phyloP scores from a whole-genome alignment of 495 filamentous ascomycete genomes.

The Achaetomiella virescens region DNA sequence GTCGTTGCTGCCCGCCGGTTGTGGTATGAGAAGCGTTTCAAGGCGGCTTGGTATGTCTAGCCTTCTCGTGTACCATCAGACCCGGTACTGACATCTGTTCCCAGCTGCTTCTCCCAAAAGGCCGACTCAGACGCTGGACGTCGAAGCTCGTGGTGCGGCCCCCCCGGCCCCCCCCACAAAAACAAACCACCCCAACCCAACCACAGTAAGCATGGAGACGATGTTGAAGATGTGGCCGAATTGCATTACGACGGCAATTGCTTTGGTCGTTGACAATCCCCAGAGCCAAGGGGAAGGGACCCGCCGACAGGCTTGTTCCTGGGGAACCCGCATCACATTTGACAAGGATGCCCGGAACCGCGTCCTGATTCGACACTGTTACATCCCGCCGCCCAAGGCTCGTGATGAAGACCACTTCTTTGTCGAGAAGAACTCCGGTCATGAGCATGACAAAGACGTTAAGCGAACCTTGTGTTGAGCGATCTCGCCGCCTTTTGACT shows the following conservation, averaged over 20 bases:
- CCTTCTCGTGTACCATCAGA: constrained; percentile 6
- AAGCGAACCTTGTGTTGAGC: not conserved
- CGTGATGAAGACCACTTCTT: not conserved
- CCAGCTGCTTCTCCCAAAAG: not conserved
- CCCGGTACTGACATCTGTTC: not conserved
- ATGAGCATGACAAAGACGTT: not conserved
- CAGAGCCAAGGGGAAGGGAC: not conserved
- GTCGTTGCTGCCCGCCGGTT: constrained; percentile 73
- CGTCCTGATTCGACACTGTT: not conserved
- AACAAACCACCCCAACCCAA: too few species aligned
- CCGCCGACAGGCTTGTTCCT: not conserved
- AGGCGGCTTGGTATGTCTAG: constrained; percentile 48
- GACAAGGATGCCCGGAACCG: not conserved
- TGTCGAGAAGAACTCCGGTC: not conserved
- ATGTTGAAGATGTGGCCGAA: not conserved
- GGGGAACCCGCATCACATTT: not conserved
- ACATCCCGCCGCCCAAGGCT: not conserved
- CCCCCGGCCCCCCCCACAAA: too few species aligned
- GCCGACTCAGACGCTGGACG: not conserved
- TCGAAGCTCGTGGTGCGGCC: not conserved
- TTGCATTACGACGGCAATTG: too few species aligned
- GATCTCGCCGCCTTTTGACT: constrained; percentile 24
- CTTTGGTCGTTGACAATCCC: not conserved
- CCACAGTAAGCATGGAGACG: too few species aligned
- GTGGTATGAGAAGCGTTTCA: constrained; percentile 80